These are phyloP conservation scores for Mycena maculata DNA, from an alignment of 768 basidiomycete species.

Conservation along the genomic window DNA sequence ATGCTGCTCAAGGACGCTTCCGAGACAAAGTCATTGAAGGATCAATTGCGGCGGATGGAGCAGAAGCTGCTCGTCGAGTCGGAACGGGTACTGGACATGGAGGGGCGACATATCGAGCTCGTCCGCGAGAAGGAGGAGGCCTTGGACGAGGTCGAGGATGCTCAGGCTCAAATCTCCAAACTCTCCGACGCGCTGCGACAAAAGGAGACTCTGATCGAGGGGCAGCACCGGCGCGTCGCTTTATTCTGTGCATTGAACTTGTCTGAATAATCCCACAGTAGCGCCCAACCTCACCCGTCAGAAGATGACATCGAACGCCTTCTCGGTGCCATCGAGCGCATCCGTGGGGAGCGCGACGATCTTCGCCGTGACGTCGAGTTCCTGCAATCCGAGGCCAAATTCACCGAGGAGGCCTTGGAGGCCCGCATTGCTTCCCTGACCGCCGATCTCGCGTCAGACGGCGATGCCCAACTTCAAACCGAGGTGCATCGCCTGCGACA, in stretches of 20 bases:
- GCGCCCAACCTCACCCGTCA: conserved; percentile 25
- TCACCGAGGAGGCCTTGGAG: conserved; percentile 70
- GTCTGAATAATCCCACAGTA: conserved; percentile 10
- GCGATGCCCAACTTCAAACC: conserved; percentile 41
- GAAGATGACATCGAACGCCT: conserved; percentile 63
- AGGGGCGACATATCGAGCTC: conserved; percentile 59
- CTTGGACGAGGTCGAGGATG: conserved; percentile 54
- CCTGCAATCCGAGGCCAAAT: conserved; percentile 72
- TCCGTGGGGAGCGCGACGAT: conserved; percentile 73
- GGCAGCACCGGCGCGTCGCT: conserved; percentile 27
- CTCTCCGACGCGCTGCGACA: conserved; percentile 41
- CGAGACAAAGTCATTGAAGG: conserved; percentile 50
- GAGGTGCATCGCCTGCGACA: conserved; percentile 46
- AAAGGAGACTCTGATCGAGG: conserved; percentile 36
- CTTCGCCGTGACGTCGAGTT: conserved; percentile 75
- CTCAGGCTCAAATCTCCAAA: conserved; percentile 46
- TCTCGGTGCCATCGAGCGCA: conserved; percentile 70
- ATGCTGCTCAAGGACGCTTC: conserved; percentile 56
- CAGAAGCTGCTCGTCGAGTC: conserved; percentile 56
- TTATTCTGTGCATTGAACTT: background rate
- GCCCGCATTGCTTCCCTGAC: conserved; percentile 54
- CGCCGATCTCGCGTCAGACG: conserved; percentile 28
- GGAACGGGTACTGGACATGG: conserved; percentile 51
- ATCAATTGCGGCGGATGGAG: conserved; percentile 54
- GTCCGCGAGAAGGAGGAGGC: conserved; percentile 66